Base-by-base conservation (phyloP, 1,284 basidiomycete species). In the Heterobasidion irregulare region DNA sequence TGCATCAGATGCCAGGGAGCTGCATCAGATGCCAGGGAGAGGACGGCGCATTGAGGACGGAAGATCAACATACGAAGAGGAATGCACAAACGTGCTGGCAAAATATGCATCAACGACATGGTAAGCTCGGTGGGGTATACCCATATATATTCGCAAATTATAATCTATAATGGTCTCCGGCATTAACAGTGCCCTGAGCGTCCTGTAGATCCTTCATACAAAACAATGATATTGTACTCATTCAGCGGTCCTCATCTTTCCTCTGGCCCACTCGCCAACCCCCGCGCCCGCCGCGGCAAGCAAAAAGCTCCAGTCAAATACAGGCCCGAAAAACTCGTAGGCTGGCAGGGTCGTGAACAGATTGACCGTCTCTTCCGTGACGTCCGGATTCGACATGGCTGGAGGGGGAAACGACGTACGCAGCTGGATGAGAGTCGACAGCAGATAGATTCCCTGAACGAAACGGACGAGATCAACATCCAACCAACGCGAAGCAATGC, bases 381-480 rank as follows among this genome's bases (percentile, higher is more conserved):
- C 65, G 15, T 48, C 45, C 19, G 34, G 61, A 65, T 7, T 57
- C 15, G 38, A 8, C 59, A 0, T 64, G 46, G 72, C 58, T 1
- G 76, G 72, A 0, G 82, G 83, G 4, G 87, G 88, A 65, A 90
- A 90, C 6, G 84, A 83, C 16, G 83, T 82, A 47, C 88, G 84
- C 45, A 91, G 72, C 66, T 91, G 88, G 15, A 90, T 82, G 50
- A 90, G 72, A 0, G 87, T 91, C 1, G 86, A 83, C 26, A 91
- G 77, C 43, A 90, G 77, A 63, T 90, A 91, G 54, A 86, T 86
- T 13, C 84, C 85, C 88, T 90, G 50, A 38, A 12, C 48, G 48
- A 52, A 45, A 35, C 38, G 19, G 36, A 16, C 47, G 33, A 53
- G 9, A 38, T 35, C 46, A 26, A 34, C 6, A 34, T 53, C 8